Evolutionary conservation across 768 basidiomycete genomes (phyloP).

Genomic region (Pholiota molesta): DNA sequence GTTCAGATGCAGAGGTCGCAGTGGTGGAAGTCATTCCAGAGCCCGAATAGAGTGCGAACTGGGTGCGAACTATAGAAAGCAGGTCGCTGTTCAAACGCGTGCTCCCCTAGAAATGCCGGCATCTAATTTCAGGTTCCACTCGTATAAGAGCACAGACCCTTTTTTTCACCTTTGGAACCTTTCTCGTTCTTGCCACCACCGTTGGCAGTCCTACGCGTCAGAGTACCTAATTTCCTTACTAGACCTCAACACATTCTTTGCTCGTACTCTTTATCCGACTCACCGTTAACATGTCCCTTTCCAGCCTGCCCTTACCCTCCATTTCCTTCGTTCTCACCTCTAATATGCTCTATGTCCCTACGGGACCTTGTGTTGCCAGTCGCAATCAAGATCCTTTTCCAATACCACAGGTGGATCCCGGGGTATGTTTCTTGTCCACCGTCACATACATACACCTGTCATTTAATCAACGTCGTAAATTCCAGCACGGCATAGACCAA

Average conservation of each 20-base stretch:
- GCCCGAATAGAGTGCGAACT: too few species aligned
- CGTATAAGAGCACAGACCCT: not conserved
- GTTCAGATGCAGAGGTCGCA: too few species aligned
- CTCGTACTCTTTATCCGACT: not conserved
- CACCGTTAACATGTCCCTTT: slow-evolving; percentile 1
- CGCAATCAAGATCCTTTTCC: not conserved
- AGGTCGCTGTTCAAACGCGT: too few species aligned
- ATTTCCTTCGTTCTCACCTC: slow-evolving; percentile 3
- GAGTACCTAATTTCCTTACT: not conserved
- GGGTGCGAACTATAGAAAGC: too few species aligned
- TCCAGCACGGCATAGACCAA: not conserved
- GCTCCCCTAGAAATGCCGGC: not conserved
- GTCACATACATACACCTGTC: not conserved
- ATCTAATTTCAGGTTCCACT: not conserved
- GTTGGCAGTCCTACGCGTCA: not conserved
- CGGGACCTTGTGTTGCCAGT: not conserved
- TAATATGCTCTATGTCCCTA: not conserved
- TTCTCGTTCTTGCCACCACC: not conserved
- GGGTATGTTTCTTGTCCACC: not conserved
- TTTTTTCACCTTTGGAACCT: not conserved
- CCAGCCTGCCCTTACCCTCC: slow-evolving; percentile 1
- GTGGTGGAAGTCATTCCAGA: too few species aligned
- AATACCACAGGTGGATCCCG: not conserved
- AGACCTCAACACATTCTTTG: not conserved
- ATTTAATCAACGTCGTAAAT: not conserved